phyloP scores from a whole-genome alignment of 208 protist genomes.

The Trypanosoma cruzi region DNA sequence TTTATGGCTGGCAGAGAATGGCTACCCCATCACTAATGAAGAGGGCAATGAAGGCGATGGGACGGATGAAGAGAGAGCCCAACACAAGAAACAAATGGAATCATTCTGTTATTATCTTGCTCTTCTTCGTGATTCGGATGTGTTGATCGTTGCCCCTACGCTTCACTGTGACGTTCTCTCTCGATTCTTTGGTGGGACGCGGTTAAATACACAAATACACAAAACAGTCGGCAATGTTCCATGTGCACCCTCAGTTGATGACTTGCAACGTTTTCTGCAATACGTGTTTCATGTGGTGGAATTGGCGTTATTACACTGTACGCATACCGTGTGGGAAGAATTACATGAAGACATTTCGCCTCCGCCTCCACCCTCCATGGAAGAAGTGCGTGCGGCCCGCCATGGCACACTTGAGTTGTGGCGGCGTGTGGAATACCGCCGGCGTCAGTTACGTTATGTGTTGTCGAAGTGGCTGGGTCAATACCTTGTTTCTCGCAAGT shows the following conservation, averaged over 20 bases:
- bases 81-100: conserved; percentile 28
- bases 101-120: conserved; percentile 63
- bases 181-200: conserved; percentile 25
- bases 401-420: conserved; percentile 41
- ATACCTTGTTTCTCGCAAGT: conserved; percentile 63
- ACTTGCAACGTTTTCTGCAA: conserved; percentile 47
- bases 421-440: conserved; percentile 78
- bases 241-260: conserved; percentile 31
- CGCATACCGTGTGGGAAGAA: not conserved
- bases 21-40: conserved; percentile 6
- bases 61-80: conserved; percentile 22
- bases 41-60: not conserved
- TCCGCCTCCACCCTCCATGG: conserved; percentile 24
- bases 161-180: conserved; percentile 18
- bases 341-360: conserved; percentile 26
- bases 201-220: conserved; percentile 40
- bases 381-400: conserved; percentile 22
- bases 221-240: conserved; percentile 28
- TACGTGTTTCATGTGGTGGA: conserved; percentile 53
- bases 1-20: conserved; percentile 53
- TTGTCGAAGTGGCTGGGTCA: conserved; percentile 76
- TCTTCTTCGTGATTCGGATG: conserved; percentile 61
- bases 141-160: conserved; percentile 58
- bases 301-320: conserved; percentile 43
- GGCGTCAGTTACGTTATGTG: conserved; percentile 82